Base-by-base conservation (phyloP, 305 asterid species). In the Fraxinus velutina region DNA sequence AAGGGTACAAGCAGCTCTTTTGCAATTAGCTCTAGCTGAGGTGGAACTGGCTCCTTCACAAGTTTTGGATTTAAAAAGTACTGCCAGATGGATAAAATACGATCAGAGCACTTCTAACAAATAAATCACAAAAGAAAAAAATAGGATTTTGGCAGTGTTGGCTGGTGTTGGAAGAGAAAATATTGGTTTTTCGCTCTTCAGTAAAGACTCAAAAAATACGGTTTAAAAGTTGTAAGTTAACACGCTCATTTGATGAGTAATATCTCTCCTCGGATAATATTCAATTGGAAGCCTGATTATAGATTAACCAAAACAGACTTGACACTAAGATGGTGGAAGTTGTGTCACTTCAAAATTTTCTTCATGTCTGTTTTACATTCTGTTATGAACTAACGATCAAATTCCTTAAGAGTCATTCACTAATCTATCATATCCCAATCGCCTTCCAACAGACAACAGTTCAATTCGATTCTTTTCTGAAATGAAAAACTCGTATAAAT, bases 31-130 rank as follows among this genome's bases (percentile, higher is more conserved):
- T 88, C 89, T 62, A 88, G 82, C 86, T 84, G 89, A 27, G 85
- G 82, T 74, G 90, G 90, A 72, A 88, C 90, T 70, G 90, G 90
- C 84, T 88, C 90, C 86, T 84, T 88, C 42, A 79, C 83, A 42
- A 88, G 83, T 84, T 82, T 86, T 37, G 90, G 89, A 62, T 86
- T 81, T 79, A 86, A 72, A 81, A 88, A 86, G 85, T 86, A 88
- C 90, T 88, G 90, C 44, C 68, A 66, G 73, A 62, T 66, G 36
- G 27, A 32, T 66, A 66, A 85, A 55, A 80, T 19, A 21, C 24
- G 0, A 83, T 81, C 13, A 79, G 80, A 81, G 32, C 6, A 77
- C 47, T 71, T 5, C 27, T 6, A 30, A 30, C 68, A 9, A 30
- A 30, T 71, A 30, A 30, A 32, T 71, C 76, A 32, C 32, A 68